These are phyloP conservation scores for Blastocystis sp. DNA, from an alignment of 352 stramenopile genomes.

Conservation along the genomic window DNA sequence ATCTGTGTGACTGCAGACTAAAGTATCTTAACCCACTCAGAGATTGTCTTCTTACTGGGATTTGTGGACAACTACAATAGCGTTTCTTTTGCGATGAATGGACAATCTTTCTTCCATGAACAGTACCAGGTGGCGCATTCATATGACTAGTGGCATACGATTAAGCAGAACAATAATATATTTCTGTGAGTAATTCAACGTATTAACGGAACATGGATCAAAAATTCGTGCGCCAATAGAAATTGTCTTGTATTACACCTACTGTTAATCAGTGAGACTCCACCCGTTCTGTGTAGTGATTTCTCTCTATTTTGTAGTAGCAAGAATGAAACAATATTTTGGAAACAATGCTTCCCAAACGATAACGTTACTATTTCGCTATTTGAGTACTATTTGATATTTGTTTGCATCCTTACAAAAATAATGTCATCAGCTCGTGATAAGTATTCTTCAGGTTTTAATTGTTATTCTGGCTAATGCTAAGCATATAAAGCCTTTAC, in stretches of 20 bases:
- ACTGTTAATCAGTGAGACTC: no score
- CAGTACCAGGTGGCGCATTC: background rate
- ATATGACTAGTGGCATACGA: background rate
- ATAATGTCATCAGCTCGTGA: background rate
- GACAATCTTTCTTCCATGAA: background rate
- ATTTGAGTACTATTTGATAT: no score
- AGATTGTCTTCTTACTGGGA: background rate
- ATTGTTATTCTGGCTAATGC: background rate
- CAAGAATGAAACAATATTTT: no score
- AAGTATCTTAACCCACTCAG: no score
- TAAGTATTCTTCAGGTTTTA: background rate
- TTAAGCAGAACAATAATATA: background rate
- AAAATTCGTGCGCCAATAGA: background rate
- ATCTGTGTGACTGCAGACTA: background rate
- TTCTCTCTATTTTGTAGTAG: no score
- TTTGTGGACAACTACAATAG: background rate
- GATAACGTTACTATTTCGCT: no score
- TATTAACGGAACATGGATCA: background rate
- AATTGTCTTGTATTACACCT: background rate
- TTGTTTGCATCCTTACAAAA: background rate
- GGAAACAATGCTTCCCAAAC: no score
- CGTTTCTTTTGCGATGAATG: background rate
- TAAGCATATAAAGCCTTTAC: constrained; percentile 7
- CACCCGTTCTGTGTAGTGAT: no score
- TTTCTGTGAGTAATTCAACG: background rate